A percentile compares a stretch with the other conserved stretches of the same genome.
These are phyloP conservation scores for Chrysoporthe deuterocubensis DNA, from an alignment of 2,329 filamentous ascomycete genomes.

Conservation along the genomic window DNA sequence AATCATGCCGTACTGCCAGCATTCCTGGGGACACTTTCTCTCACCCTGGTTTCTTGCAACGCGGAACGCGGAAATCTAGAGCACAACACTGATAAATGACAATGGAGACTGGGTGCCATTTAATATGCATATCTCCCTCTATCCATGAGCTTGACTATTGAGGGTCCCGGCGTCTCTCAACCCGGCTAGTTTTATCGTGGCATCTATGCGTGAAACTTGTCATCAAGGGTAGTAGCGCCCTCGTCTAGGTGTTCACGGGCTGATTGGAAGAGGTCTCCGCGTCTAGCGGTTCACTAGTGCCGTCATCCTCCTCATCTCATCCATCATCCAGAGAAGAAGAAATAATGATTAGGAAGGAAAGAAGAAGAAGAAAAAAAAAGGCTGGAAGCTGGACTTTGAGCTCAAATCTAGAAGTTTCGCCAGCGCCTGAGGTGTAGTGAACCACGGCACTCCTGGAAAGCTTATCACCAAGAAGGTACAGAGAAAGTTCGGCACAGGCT, in stretches of 20 bases:
- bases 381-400: background rate
- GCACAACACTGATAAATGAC: background rate
- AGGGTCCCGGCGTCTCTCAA: background rate
- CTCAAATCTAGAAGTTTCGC: background rate
- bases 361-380: too few species aligned
- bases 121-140: background rate
- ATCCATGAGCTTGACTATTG: background rate
- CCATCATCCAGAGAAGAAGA: background rate
- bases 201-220: background rate
- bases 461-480: background rate
- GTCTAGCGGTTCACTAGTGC: background rate
- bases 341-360: too few species aligned
- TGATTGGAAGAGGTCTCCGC: background rate
- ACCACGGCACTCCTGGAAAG: background rate
- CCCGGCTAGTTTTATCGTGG: background rate
- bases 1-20: constrained; percentile 1
- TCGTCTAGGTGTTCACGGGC: background rate
- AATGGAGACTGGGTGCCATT: background rate
- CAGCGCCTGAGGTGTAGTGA: background rate
- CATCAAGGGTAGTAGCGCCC: background rate
- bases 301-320: background rate
- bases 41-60: background rate
- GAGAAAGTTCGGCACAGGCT: background rate
- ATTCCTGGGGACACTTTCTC: background rate
- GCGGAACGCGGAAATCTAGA: background rate